These are phyloP conservation scores for Bryoerythrophyllum caledonicum DNA, from an alignment of 225 moss, liverwort and hornwort genomes.

Conservation along the genomic window DNA sequence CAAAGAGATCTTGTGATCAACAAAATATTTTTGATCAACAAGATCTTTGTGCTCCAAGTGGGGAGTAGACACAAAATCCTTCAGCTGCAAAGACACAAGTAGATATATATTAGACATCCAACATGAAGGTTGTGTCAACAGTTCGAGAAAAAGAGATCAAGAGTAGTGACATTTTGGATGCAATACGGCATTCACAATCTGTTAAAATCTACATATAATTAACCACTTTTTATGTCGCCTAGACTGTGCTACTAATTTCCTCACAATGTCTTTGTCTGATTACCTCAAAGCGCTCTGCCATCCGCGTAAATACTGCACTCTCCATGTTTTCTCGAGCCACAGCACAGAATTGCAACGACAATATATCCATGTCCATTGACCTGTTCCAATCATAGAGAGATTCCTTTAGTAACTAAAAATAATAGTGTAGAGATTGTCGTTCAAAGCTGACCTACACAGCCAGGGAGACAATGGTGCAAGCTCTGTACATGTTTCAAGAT, in stretches of 20 bases:
- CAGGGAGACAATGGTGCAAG: neutral
- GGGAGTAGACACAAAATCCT: conserved; percentile 44
- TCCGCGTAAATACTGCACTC: conserved; percentile 50
- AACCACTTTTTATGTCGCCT: neutral
- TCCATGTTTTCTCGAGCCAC: conserved; percentile 74
- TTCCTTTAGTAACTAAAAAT: conserved; percentile 19
- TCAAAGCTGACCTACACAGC: neutral
- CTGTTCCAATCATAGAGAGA: conserved; percentile 29
- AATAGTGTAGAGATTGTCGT: neutral
- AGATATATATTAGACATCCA: conserved; percentile 11
- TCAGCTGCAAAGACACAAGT: conserved; percentile 31
- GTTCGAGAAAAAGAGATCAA: neutral
- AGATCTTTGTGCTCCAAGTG: conserved; percentile 28
- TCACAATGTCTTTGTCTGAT: neutral
- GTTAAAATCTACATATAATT: neutral
- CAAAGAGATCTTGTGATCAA: conserved; percentile 59
- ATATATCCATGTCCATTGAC: conserved; percentile 74
- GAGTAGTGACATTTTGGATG: neutral
- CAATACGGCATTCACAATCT: neutral
- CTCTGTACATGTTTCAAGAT: conserved; percentile 3
- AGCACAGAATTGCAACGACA: conserved; percentile 63
- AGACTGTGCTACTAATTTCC: neutral
- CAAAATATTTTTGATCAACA: no score
- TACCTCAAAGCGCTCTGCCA: conserved; percentile 70
- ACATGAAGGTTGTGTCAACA: neutral